Conservation (phyloP, 306 rosid genomes). For the Pyrus bretschneideri region DNA sequence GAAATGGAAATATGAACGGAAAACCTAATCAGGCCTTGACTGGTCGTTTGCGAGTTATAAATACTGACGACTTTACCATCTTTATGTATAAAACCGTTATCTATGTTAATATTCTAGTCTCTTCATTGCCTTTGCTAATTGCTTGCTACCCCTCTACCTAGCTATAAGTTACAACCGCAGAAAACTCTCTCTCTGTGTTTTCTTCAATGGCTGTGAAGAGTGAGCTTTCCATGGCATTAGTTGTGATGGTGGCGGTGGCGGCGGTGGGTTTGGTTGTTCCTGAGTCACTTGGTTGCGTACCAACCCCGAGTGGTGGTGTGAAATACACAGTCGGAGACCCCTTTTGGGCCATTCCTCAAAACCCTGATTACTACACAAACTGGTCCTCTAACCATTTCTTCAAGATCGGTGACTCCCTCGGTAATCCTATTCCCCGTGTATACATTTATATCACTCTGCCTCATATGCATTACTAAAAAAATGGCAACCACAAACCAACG, state of each 20-base stretch:
- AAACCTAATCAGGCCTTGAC: not conserved
- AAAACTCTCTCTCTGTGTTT: not conserved
- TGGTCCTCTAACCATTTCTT: constrained; percentile 37
- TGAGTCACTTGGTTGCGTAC: constrained; percentile 6
- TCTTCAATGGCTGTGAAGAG: constrained; percentile 6
- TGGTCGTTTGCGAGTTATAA: not conserved
- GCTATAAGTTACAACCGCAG: not conserved
- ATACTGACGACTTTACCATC: not conserved
- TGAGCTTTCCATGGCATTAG: not conserved
- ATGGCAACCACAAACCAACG: fast-evolving
- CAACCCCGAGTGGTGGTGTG: not conserved
- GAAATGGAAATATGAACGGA: not conserved
- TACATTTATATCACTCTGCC: too few species aligned
- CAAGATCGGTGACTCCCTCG: constrained; percentile 33
- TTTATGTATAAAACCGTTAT: not conserved
- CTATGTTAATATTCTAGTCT: not conserved
- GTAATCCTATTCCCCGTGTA: not conserved
- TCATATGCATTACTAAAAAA: not conserved
- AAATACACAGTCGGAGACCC: constrained; percentile 31
- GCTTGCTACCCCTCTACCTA: not conserved
- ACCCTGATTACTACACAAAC: constrained; percentile 1
- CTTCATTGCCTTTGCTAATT: not conserved
- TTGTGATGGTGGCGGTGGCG: not conserved
- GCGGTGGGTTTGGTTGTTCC: not conserved
- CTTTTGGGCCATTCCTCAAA: constrained; percentile 26